phyloP scores from a whole-genome alignment of 768 basidiomycete genomes.

The Sporobolomyces phaffii region DNA sequence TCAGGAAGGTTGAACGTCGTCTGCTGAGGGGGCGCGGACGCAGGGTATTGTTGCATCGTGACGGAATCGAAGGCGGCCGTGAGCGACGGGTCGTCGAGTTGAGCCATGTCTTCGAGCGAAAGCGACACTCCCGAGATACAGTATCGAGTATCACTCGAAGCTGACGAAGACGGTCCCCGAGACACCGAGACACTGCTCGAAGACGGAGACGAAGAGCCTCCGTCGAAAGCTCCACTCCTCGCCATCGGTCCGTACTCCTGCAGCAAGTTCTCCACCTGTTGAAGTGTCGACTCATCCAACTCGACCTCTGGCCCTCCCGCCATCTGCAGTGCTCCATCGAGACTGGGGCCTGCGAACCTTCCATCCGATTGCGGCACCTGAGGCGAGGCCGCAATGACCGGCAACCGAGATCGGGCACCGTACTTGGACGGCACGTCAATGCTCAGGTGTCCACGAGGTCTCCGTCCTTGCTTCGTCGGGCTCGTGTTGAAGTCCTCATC shows the following conservation, averaged over 20 bases:
- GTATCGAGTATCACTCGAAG: slow-evolving; percentile 10
- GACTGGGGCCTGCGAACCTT: not conserved
- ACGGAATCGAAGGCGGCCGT: slow-evolving; percentile 15
- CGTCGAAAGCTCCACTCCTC: not conserved
- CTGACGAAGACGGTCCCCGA: not conserved
- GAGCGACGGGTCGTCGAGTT: slow-evolving; percentile 11
- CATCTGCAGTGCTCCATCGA: no score
- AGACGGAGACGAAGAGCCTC: not conserved
- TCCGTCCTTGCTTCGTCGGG: slow-evolving; percentile 14
- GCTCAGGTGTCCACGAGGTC: slow-evolving; percentile 1
- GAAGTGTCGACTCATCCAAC: slow-evolving; percentile 13
- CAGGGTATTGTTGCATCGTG: slow-evolving; percentile 2
- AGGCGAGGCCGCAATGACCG: slow-evolving; percentile 11
- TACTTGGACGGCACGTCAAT: slow-evolving; percentile 19
- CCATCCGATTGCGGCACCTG: not conserved
- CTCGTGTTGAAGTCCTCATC: not conserved
- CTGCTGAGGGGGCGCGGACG: slow-evolving; percentile 26
- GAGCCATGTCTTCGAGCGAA: slow-evolving; percentile 19
- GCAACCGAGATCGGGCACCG: not conserved
- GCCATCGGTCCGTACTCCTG: slow-evolving; percentile 25
- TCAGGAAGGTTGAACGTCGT: slow-evolving; percentile 19
- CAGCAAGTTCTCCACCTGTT: slow-evolving; percentile 24
- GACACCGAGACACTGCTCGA: not conserved
- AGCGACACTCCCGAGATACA: slow-evolving; percentile 28
- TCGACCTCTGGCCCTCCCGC: not conserved